These are phyloP conservation scores for Raphanus hybrid DNA, from an alignment of 441 rosid species.

Conservation along the genomic window DNA sequence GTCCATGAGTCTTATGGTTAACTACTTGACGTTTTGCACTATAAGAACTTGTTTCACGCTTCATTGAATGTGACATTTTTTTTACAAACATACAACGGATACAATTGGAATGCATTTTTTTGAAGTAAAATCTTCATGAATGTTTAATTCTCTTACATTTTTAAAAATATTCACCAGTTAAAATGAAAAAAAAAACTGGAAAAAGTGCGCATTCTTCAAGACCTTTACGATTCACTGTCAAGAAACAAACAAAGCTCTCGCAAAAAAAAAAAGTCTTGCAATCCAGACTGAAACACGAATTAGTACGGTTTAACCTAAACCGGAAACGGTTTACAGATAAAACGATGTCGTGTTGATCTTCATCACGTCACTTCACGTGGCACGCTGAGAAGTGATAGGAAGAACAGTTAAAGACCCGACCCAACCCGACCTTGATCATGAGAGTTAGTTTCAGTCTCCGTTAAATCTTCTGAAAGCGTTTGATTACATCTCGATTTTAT, in stretches of 20 bases:
- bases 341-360: background rate
- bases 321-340: background rate
- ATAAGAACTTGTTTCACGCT: background rate
- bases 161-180: background rate
- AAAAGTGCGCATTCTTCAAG: too few species aligned
- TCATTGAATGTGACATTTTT: background rate
- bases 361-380: background rate
- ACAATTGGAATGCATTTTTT: background rate
- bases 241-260: too few species aligned
- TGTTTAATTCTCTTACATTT: background rate
- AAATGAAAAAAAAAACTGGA: constrained; percentile 19
- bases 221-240: background rate
- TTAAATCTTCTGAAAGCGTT: constrained; percentile 10
- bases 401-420: background rate
- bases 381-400: constrained; percentile 14
- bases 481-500: constrained; percentile 12
- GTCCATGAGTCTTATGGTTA: too few species aligned
- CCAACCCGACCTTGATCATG: background rate
- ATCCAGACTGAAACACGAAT: background rate
- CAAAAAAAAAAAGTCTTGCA: background rate
- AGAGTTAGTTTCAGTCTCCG: background rate
- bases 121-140: background rate
- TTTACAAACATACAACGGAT: too few species aligned
- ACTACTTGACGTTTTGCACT: background rate
- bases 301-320: constrained; percentile 1